phyloP scores from a whole-genome alignment of 805 yeast genomes.

The Zygoascus bituminiphila region DNA sequence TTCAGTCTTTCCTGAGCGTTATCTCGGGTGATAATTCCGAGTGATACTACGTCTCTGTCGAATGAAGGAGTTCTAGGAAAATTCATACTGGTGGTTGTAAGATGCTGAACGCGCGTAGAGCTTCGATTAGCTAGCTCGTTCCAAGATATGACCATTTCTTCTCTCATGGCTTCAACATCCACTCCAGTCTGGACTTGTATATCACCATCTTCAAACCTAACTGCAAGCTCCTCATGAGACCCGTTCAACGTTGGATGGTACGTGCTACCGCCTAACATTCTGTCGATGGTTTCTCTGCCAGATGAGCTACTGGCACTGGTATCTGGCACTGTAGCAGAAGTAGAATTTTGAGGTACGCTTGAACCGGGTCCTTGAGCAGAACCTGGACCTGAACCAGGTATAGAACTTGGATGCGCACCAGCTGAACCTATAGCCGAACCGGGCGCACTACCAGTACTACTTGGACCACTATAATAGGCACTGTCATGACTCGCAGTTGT shows the following conservation, averaged over 20 bases:
- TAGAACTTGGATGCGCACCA: neutral
- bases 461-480: neutral
- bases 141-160: slow-evolving; percentile 18
- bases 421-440: neutral
- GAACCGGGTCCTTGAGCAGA: too few relatives aligned
- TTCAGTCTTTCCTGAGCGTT: slow-evolving; percentile 52
- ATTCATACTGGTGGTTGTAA: slow-evolving; percentile 6
- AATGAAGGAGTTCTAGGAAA: slow-evolving; percentile 10
- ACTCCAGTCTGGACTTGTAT: slow-evolving; percentile 9
- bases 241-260: slow-evolving; percentile 13
- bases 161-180: slow-evolving; percentile 13
- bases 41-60: slow-evolving; percentile 36
- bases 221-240: slow-evolving; percentile 15
- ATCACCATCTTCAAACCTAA: neutral
- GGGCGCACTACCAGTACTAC: neutral
- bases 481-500: neutral
- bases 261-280: neutral
- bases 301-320: neutral
- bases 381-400: neutral
- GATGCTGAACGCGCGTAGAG: slow-evolving; percentile 8
- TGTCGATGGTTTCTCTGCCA: neutral
- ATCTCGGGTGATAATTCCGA: slow-evolving; percentile 47
- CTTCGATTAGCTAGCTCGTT: slow-evolving; percentile 8
- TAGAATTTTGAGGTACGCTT: too few relatives aligned
- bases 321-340: neutral